These are phyloP conservation scores for Lachnellula willkommii DNA, from an alignment of 2,329 filamentous ascomycete species.

Conservation along the genomic window DNA sequence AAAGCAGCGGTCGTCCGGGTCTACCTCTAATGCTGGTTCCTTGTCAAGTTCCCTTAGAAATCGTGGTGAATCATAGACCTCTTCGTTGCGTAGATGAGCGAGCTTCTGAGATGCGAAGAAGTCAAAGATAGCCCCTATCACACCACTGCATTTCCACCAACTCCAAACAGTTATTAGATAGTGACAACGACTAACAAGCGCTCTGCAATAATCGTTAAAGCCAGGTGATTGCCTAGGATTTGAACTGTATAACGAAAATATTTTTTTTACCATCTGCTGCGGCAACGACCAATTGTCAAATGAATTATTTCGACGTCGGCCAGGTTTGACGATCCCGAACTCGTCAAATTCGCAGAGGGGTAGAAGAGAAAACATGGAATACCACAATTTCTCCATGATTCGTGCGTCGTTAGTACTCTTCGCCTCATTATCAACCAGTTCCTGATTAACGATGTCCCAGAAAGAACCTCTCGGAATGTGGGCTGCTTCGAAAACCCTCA, in stretches of 20 bases:
- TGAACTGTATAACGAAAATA: slow-evolving; percentile 54
- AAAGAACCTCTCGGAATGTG: slow-evolving; percentile 50
- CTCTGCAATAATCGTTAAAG: slow-evolving; percentile 62
- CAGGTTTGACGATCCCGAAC: slow-evolving; percentile 43
- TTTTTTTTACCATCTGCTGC: slow-evolving; percentile 50
- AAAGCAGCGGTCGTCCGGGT: slow-evolving; percentile 56
- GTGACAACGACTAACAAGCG: slow-evolving; percentile 55
- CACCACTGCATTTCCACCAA: slow-evolving; percentile 50
- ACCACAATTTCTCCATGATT: slow-evolving; percentile 53
- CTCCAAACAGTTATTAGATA: slow-evolving; percentile 61
- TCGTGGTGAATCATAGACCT: slow-evolving; percentile 53
- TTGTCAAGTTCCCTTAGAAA: slow-evolving; percentile 53
- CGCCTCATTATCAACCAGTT: slow-evolving; percentile 36
- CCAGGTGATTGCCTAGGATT: slow-evolving; percentile 51
- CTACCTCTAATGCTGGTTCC: slow-evolving; percentile 42
- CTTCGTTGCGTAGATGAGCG: slow-evolving; percentile 59
- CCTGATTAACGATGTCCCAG: slow-evolving; percentile 52
- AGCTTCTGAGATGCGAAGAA: slow-evolving; percentile 61
- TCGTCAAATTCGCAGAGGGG: slow-evolving; percentile 57
- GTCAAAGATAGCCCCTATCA: slow-evolving; percentile 60
- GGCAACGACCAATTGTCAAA: slow-evolving; percentile 58
- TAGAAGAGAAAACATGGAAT: slow-evolving; percentile 53
- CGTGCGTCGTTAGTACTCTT: slow-evolving; percentile 38
- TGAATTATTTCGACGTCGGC: slow-evolving; percentile 33
- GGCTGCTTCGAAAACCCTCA: slow-evolving; percentile 48